Evolutionary conservation across 2,329 filamentous ascomycete genomes (phyloP).

Genomic region (Cyphellophora attinorum): DNA sequence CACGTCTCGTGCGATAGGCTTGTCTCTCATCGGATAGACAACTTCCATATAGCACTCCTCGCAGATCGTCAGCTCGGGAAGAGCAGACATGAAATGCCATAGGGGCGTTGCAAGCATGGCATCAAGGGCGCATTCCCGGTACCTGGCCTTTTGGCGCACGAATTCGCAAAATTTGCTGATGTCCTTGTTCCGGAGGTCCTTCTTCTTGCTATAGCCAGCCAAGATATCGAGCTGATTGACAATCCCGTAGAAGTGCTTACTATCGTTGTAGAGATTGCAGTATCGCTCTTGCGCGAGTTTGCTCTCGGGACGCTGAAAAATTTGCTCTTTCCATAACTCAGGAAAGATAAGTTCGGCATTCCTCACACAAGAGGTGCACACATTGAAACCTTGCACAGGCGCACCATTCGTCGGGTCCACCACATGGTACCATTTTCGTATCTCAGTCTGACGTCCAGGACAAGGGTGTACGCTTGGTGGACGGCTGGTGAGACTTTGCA

Average conservation of each 20-base stretch:
- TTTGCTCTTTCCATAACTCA: slow-evolving; percentile 39
- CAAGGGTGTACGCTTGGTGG: slow-evolving; percentile 50
- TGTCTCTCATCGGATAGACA: slow-evolving; percentile 56
- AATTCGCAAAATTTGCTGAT: slow-evolving; percentile 55
- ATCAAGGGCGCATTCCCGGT: slow-evolving; percentile 57
- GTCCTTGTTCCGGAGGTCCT: slow-evolving; percentile 36
- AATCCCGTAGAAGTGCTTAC: slow-evolving; percentile 47
- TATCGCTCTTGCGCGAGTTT: slow-evolving; percentile 40
- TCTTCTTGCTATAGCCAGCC: slow-evolving; percentile 32
- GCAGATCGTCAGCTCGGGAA: slow-evolving; percentile 75
- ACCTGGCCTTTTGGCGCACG: slow-evolving; percentile 47
- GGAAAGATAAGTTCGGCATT: slow-evolving; percentile 67
- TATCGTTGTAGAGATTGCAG: slow-evolving; percentile 61
- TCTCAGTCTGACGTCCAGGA: slow-evolving; percentile 45
- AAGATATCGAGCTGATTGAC: slow-evolving; percentile 47
- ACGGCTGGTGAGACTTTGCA: slow-evolving; percentile 56
- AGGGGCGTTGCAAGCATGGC: slow-evolving; percentile 49
- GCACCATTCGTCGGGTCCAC: slow-evolving; percentile 56
- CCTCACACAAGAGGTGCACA: slow-evolving; percentile 65
- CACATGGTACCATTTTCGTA: slow-evolving; percentile 67
- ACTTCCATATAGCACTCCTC: slow-evolving; percentile 76
- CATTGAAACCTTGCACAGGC: slow-evolving; percentile 60
- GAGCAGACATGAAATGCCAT: slow-evolving; percentile 69
- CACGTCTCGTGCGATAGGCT: slow-evolving; percentile 55
- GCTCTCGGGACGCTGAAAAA: slow-evolving; percentile 18